These are phyloP conservation scores for Xylaria sp. DNA, from an alignment of 2,329 filamentous ascomycete species.

Conservation along the genomic window DNA sequence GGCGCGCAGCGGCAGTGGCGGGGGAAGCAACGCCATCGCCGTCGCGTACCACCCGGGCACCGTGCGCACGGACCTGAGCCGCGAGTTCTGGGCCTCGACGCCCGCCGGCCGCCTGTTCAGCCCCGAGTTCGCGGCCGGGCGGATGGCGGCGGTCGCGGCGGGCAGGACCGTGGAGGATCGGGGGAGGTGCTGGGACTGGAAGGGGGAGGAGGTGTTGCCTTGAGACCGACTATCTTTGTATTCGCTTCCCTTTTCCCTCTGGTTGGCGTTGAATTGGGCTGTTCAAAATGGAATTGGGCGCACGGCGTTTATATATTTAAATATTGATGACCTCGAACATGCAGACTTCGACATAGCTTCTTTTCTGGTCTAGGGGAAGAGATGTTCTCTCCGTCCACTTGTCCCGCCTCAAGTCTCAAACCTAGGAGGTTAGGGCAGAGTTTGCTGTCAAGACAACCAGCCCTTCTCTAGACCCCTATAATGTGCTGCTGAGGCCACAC, in stretches of 20 bases:
- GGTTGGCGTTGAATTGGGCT: background rate
- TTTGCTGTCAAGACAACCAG: too few relatives aligned
- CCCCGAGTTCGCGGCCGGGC: slow-evolving; percentile 66
- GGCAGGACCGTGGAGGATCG: slow-evolving; percentile 54
- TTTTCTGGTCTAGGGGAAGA: too few relatives aligned
- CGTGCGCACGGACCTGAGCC: slow-evolving; percentile 73
- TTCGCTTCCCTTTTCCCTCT: background rate
- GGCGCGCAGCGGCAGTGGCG: slow-evolving; percentile 57
- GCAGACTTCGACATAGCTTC: too few relatives aligned
- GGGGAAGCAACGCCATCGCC: slow-evolving; percentile 65
- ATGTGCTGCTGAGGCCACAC: too few relatives aligned
- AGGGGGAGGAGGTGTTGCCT: slow-evolving; percentile 63
- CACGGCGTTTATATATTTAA: background rate
- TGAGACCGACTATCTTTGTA: slow-evolving; percentile 40
- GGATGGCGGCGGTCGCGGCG: slow-evolving; percentile 62
- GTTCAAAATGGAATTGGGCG: background rate
- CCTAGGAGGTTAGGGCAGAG: too few relatives aligned
- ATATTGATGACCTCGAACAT: too few relatives aligned
- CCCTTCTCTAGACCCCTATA: too few relatives aligned
- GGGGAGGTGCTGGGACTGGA: slow-evolving; percentile 72
- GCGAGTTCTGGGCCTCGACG: slow-evolving; percentile 71
- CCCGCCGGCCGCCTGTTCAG: slow-evolving; percentile 65
- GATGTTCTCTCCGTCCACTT: too few relatives aligned
- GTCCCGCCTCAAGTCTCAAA: too few relatives aligned
- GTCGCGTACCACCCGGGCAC: slow-evolving; percentile 80